Conservation (phyloP, 2,329 filamentous ascomycete genomes). For the Rutstroemia sydowiana region DNA sequence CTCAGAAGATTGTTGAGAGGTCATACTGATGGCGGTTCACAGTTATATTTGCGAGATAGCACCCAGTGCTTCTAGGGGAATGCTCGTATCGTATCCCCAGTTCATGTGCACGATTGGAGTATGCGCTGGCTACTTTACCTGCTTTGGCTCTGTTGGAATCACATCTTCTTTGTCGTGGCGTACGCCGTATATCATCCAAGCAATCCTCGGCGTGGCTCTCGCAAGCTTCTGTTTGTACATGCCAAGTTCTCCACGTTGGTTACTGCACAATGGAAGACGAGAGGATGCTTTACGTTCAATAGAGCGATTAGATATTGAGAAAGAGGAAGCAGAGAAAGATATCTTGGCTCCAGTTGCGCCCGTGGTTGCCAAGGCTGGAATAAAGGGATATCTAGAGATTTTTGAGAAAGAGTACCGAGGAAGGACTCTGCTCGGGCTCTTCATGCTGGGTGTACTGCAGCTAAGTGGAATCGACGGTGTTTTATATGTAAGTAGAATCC, state of each 20-base stretch:
- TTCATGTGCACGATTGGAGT: slow-evolving; percentile 43
- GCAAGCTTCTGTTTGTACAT: slow-evolving; percentile 34
- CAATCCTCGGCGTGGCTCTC: slow-evolving; percentile 33
- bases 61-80: slow-evolving; percentile 33
- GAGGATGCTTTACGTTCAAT: slow-evolving; percentile 38
- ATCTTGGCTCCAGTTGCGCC: neutral
- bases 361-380: neutral
- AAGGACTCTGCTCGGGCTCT: slow-evolving; percentile 43
- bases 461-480: slow-evolving; percentile 53
- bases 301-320: slow-evolving; percentile 14
- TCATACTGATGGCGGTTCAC: neutral
- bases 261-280: slow-evolving; percentile 39
- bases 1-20: neutral
- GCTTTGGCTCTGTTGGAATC: slow-evolving; percentile 45
- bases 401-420: slow-evolving; percentile 35
- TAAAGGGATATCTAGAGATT: slow-evolving; percentile 4
- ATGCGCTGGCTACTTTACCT: slow-evolving; percentile 49
- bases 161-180: slow-evolving; percentile 45
- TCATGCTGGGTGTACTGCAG: slow-evolving; percentile 49
- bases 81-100: slow-evolving; percentile 44
- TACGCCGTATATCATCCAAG: slow-evolving; percentile 44
- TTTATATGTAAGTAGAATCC: slow-evolving; percentile 40
- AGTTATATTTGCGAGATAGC: neutral
- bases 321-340: slow-evolving; percentile 15
- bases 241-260: slow-evolving; percentile 49